Percentiles rank a stretch among this genome's conserved stretches.
phyloP scores from a whole-genome alignment of 345 rosid genomes.

The Atalantia buxifolia region DNA sequence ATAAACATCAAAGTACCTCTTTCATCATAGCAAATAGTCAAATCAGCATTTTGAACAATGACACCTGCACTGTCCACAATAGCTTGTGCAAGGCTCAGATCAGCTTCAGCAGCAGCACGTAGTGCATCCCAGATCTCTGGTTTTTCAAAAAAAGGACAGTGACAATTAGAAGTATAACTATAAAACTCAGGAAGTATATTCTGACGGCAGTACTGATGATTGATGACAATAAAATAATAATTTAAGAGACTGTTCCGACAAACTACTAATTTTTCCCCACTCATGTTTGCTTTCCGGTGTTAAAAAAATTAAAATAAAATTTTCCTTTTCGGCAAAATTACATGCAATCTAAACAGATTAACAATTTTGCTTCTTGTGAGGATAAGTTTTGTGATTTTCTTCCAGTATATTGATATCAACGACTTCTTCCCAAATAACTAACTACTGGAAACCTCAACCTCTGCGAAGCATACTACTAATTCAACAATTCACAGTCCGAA shows the following conservation, averaged over 20 bases:
- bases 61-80: conserved; percentile 87
- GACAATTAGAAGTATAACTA: not conserved
- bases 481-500: not conserved
- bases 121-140: conserved; percentile 96
- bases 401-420: not conserved
- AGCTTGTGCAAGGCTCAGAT: conserved; percentile 65
- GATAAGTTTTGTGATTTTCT: not conserved
- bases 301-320: no score
- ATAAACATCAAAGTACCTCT: conserved; percentile 49
- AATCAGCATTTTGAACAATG: conserved; percentile 72
- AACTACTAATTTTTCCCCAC: not conserved
- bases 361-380: not conserved
- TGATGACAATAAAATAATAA: not conserved
- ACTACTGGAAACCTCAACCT: not conserved
- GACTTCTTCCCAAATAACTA: not conserved
- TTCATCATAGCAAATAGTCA: conserved; percentile 84
- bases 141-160: not conserved
- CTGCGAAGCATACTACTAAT: not conserved
- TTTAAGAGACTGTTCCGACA: not conserved
- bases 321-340: not conserved
- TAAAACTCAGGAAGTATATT: not conserved
- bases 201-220: not conserved
- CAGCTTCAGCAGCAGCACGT: conserved; percentile 85
- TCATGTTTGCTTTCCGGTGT: not conserved
- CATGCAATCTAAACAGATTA: not conserved